phyloP scores from a whole-genome alignment of 805 yeast genomes.

The Yarrowia yakushimensis region DNA sequence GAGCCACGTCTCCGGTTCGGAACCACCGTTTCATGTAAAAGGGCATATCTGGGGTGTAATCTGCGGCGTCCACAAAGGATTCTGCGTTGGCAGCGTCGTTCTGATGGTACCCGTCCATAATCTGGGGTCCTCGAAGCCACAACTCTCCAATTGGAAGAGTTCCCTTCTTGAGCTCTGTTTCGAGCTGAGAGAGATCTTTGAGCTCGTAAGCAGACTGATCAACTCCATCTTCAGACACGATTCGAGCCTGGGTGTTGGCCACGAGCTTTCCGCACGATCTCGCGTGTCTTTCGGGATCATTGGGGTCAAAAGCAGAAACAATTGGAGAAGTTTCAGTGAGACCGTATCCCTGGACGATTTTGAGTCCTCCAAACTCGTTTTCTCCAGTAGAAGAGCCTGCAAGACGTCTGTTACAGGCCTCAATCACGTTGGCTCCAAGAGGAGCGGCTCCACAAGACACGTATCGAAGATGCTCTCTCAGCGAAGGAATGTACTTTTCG shows the following conservation, averaged over 20 bases:
- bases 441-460: constrained; percentile 50
- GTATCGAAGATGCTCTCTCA: constrained; percentile 41
- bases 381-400: constrained; percentile 25
- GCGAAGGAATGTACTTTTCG: constrained; percentile 44
- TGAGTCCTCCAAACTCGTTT: constrained; percentile 25
- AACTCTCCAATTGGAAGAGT: constrained; percentile 45
- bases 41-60: constrained; percentile 5
- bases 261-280: constrained; percentile 18
- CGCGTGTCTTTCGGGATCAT: background rate
- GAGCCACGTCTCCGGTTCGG: constrained; percentile 57
- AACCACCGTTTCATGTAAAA: constrained; percentile 43
- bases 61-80: constrained; percentile 41
- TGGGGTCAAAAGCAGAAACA: constrained; percentile 9
- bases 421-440: constrained; percentile 32
- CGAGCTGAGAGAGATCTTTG: constrained; percentile 20
- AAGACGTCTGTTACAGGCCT: background rate
- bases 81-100: constrained; percentile 48
- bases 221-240: constrained; percentile 15
- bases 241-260: constrained; percentile 11
- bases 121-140: constrained; percentile 51
- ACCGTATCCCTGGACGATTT: constrained; percentile 25
- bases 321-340: constrained; percentile 29
- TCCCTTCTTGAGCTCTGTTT: constrained; percentile 9
- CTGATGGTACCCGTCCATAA: constrained; percentile 50
- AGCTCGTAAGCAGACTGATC: constrained; percentile 26